Conservation (phyloP, 2,329 filamentous ascomycete species). For the Penicillium verrucosum region DNA sequence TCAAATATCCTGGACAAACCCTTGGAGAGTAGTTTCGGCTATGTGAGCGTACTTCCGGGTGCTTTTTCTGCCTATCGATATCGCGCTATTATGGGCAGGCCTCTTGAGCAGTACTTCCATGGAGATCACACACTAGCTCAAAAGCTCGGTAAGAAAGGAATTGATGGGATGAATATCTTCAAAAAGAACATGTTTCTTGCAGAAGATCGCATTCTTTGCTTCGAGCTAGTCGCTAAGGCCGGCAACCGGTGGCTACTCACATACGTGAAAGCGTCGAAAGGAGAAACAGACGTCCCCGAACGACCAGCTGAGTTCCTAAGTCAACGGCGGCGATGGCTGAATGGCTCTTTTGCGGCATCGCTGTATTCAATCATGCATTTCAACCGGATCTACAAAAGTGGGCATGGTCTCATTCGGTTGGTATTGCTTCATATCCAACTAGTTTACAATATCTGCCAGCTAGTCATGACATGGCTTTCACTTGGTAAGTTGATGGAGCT, state of each 20-base stretch:
- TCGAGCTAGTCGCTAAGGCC: constrained; percentile 94
- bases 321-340: constrained; percentile 94
- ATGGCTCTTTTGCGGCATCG: constrained; percentile 93
- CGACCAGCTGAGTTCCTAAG: constrained; percentile 91
- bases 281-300: constrained; percentile 95
- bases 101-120: constrained; percentile 96
- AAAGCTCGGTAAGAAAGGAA: constrained; percentile 92
- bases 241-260: constrained; percentile 97
- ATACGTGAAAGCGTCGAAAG: constrained; percentile 97
- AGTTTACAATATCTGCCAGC: constrained; percentile 82
- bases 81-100: constrained; percentile 91
- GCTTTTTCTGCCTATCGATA: constrained; percentile 96
- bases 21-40: constrained; percentile 89
- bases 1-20: constrained; percentile 97
- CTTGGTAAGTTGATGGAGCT: constrained; percentile 43
- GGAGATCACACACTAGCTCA: constrained; percentile 93
- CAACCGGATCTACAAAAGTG: constrained; percentile 91
- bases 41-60: constrained; percentile 92
- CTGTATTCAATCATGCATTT: constrained; percentile 97
- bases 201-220: constrained; percentile 97
- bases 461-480: constrained; percentile 83
- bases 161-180: constrained; percentile 99
- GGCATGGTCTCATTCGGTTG: constrained; percentile 93
- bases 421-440: constrained; percentile 94
- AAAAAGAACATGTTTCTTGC: constrained; percentile 99